phyloP scores from a whole-genome alignment of 169 alveolate species.

The Cryptosporidium felis region DNA sequence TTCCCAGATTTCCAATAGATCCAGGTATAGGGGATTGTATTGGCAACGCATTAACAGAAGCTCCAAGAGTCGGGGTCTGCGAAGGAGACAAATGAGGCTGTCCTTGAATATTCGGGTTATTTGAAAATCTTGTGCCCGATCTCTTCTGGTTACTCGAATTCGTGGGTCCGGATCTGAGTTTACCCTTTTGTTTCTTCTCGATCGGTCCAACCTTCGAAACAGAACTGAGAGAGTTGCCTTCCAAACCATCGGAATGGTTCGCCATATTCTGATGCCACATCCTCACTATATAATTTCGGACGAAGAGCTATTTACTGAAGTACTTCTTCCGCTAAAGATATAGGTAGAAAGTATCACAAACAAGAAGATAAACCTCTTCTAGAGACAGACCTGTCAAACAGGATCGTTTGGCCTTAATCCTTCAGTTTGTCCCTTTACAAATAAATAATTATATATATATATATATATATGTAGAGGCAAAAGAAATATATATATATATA shows the following conservation, averaged over 20 bases:
- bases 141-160: slow-evolving; percentile 36
- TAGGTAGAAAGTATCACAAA: neutral
- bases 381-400: slow-evolving; percentile 2
- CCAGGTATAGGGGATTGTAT: neutral
- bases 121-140: slow-evolving; percentile 61
- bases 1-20: neutral
- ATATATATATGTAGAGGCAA: too few relatives aligned
- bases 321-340: neutral
- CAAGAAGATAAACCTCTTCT: neutral
- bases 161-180: slow-evolving; percentile 52
- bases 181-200: slow-evolving; percentile 31
- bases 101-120: slow-evolving; percentile 44
- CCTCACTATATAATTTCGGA: neutral
- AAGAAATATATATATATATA: too few relatives aligned
- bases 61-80: neutral
- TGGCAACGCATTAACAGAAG: neutral
- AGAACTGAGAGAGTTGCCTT: neutral
- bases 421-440: too few relatives aligned
- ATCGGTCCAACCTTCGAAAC: slow-evolving; percentile 30
- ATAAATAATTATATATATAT: too few relatives aligned
- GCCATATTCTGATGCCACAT: slow-evolving; percentile 57
- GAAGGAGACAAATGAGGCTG: neutral
- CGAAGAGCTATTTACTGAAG: neutral
- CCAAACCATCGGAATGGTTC: slow-evolving; percentile 14
- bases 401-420: too few relatives aligned